These are phyloP conservation scores for Aphanomyces cochlioides DNA, from an alignment of 352 stramenopile genomes.

Conservation along the genomic window DNA sequence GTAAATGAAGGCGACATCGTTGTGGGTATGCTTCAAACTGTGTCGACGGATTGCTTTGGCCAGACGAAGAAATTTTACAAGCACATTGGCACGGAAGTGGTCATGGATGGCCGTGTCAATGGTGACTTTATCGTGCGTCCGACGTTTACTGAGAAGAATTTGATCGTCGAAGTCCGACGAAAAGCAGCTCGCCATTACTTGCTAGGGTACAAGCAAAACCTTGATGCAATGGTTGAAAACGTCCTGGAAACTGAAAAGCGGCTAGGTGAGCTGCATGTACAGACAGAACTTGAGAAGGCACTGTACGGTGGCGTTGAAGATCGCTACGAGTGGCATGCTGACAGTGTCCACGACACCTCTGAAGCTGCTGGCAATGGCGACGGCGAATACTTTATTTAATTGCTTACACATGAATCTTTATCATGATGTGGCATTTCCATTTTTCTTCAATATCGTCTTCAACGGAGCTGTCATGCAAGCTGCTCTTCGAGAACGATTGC, in stretches of 20 bases:
- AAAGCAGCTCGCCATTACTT: conserved; percentile 21
- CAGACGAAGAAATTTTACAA: conserved; percentile 34
- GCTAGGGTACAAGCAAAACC: conserved; percentile 23
- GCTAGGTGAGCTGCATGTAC: conserved; percentile 16
- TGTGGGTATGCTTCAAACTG: conserved; percentile 23
- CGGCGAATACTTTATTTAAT: no score
- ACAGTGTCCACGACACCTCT: background rate
- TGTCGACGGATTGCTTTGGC: conserved; percentile 17
- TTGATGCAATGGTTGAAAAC: conserved; percentile 15
- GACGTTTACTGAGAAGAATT: conserved; percentile 34
- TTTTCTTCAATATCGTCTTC: no score
- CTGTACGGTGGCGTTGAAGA: conserved; percentile 16
- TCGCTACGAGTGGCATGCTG: conserved; percentile 10
- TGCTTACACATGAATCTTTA: no score
- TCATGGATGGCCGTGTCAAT: conserved; percentile 31
- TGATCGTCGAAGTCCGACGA: conserved; percentile 29
- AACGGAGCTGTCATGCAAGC: no score
- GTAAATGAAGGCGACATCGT: conserved; percentile 36
- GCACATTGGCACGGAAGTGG: conserved; percentile 34
- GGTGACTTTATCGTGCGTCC: conserved; percentile 37
- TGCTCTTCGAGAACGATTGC: no score
- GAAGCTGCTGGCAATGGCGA: background rate
- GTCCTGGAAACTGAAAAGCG: conserved; percentile 11
- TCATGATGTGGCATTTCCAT: no score
- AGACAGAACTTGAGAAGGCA: conserved; percentile 17